phyloP scores from a whole-genome alignment of 306 rosid species.

The Sindora glabra region DNA sequence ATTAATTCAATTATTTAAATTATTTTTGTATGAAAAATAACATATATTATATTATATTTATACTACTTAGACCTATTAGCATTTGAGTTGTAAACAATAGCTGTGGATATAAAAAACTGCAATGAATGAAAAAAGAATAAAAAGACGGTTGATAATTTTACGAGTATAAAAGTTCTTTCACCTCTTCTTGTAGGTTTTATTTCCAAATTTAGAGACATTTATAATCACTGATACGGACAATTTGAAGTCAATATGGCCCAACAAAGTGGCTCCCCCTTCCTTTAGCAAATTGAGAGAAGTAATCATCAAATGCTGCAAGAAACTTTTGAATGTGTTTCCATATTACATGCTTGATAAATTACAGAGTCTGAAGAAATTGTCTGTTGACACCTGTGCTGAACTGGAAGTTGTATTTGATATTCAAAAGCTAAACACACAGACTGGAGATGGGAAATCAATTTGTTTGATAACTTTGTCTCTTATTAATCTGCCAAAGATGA shows the following conservation, averaged over 20 bases:
- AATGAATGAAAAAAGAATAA: no score
- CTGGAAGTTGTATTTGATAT: background rate
- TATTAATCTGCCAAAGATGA: background rate
- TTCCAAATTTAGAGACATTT: background rate
- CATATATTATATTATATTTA: no score
- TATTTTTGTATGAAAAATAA: no score
- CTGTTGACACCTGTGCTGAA: background rate
- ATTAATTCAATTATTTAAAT: no score
- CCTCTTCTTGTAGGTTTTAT: background rate
- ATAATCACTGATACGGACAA: background rate
- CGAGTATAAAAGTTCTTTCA: no score
- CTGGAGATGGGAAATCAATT: background rate
- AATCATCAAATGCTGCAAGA: background rate
- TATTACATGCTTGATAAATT: background rate
- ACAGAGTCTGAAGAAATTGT: background rate
- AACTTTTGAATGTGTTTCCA: background rate
- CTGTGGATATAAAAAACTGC: no score
- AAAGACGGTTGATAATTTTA: no score
- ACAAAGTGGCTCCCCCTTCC: background rate
- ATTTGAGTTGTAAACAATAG: no score
- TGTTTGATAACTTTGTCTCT: background rate
- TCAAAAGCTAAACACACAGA: background rate
- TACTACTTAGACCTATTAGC: no score
- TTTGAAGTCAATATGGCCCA: slow-evolving; percentile 1
- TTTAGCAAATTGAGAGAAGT: background rate